phyloP scores from a whole-genome alignment of 2,329 filamentous ascomycete genomes.

The Pezicula rhizophila region DNA sequence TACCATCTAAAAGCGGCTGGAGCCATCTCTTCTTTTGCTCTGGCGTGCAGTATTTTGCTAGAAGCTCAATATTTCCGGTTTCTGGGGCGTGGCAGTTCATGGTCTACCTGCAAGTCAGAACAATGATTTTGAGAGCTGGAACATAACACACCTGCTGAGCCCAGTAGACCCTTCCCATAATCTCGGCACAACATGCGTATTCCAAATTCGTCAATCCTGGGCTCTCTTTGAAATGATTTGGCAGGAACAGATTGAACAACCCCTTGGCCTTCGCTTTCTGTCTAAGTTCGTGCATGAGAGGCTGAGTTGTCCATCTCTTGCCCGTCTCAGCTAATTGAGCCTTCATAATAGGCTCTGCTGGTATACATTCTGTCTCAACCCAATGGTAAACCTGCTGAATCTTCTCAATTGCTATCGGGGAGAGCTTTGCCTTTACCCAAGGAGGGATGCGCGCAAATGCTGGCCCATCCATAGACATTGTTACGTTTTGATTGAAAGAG shows the following conservation, averaged over 20 bases:
- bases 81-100: conserved; percentile 40
- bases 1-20: conserved; percentile 40
- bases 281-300: conserved; percentile 35
- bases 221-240: conserved; percentile 35
- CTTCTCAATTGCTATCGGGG: conserved; percentile 32
- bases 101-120: conserved; percentile 22
- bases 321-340: conserved; percentile 27
- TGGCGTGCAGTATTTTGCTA: conserved; percentile 44
- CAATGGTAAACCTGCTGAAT: conserved; percentile 36
- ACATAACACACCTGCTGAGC: conserved; percentile 23
- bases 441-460: conserved; percentile 33
- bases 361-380: conserved; percentile 38
- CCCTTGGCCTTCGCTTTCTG: conserved; percentile 34
- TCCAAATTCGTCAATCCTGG: conserved; percentile 40
- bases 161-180: conserved; percentile 40
- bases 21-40: conserved; percentile 45
- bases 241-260: conserved; percentile 34
- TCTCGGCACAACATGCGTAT: conserved; percentile 39
- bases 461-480: conserved; percentile 19
- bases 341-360: conserved; percentile 36
- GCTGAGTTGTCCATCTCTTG: conserved; percentile 33
- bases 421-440: conserved; percentile 31
- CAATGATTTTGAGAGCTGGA: background rate
- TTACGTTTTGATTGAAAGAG: background rate
- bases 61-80: conserved; percentile 47